These are phyloP conservation scores for Magnaporthiopsis incrustans DNA, from an alignment of 2,329 filamentous ascomycete genomes.

Conservation along the genomic window DNA sequence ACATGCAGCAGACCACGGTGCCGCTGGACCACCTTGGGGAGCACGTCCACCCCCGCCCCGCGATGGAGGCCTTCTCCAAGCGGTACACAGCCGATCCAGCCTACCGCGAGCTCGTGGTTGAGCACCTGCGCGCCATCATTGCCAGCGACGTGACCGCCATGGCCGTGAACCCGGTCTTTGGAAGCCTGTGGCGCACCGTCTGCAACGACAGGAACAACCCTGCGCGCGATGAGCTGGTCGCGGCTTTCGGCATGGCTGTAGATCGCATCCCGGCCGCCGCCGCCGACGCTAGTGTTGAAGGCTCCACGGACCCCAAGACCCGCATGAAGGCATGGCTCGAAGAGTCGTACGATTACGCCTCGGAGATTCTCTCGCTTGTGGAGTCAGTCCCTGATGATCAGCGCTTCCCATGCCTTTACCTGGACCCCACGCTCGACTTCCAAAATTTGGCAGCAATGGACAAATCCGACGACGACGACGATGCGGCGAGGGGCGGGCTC, in stretches of 20 bases:
- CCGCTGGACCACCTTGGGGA: constrained; percentile 17
- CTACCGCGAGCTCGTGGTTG: constrained; percentile 30
- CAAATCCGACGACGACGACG: constrained; percentile 6
- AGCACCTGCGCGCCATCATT: constrained; percentile 35
- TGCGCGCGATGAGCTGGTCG: constrained; percentile 31
- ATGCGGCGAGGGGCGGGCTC: constrained; percentile 16
- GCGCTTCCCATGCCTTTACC: constrained; percentile 37
- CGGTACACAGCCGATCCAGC: constrained; percentile 28
- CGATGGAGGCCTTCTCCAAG: constrained; percentile 27
- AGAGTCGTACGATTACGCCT: constrained; percentile 40
- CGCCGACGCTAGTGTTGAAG: constrained; percentile 6
- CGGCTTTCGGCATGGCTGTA: constrained; percentile 32
- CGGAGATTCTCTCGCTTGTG: constrained; percentile 32
- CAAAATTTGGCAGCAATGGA: constrained; percentile 7
- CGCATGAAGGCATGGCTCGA: constrained; percentile 40
- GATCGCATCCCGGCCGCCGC: constrained; percentile 20
- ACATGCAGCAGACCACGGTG: constrained; percentile 9
- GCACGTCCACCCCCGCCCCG: constrained; percentile 17
- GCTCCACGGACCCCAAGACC: constrained; percentile 21
- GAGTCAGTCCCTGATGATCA: constrained; percentile 26
- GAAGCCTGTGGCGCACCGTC: constrained; percentile 38
- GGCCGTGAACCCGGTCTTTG: constrained; percentile 41
- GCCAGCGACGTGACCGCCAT: constrained; percentile 33
- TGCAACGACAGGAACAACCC: constrained; percentile 36
- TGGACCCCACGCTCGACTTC: constrained; percentile 39